Conservation (phyloP, 2,329 filamentous ascomycete species). For the Lecanicillium sp. region DNA sequence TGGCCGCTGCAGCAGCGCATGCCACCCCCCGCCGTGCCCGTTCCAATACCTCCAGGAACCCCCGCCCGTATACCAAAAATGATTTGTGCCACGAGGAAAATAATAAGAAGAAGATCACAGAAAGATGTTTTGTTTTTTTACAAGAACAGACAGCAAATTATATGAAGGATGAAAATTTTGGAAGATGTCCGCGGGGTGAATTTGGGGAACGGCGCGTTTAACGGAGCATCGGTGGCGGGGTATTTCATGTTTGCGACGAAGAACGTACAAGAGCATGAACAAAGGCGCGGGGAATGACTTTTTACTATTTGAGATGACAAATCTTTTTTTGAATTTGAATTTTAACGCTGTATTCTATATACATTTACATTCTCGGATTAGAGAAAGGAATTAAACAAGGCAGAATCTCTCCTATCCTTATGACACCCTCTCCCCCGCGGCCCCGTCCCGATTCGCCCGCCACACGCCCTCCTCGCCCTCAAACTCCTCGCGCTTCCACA, state of each 20-base stretch:
- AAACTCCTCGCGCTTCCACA: constrained; percentile 94
- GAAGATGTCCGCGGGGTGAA: too few relatives aligned
- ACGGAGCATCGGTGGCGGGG: background rate
- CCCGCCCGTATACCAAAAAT: constrained; percentile 30
- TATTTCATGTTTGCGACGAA: too few relatives aligned
- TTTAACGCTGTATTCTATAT: background rate
- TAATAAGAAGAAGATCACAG: background rate
- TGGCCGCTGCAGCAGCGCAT: constrained; percentile 21
- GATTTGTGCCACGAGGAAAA: too few relatives aligned
- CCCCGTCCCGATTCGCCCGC: constrained; percentile 80
- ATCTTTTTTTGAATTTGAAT: background rate
- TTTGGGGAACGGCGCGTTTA: background rate
- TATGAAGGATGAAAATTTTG: background rate
- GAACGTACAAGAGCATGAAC: background rate
- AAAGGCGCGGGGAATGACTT: constrained; percentile 1
- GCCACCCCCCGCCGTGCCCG: constrained; percentile 30
- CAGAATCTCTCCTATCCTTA: too few relatives aligned
- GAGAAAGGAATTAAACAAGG: too few relatives aligned
- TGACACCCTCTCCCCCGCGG: constrained; percentile 44
- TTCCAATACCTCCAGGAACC: constrained; percentile 33
- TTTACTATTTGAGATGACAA: background rate
- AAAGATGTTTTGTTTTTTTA: background rate
- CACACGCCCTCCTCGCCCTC: constrained; percentile 70
- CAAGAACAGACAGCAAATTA: background rate
- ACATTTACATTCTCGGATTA: background rate